phyloP scores from a whole-genome alignment of 2,329 filamentous ascomycete species.

The Pyrenophora graminea region DNA sequence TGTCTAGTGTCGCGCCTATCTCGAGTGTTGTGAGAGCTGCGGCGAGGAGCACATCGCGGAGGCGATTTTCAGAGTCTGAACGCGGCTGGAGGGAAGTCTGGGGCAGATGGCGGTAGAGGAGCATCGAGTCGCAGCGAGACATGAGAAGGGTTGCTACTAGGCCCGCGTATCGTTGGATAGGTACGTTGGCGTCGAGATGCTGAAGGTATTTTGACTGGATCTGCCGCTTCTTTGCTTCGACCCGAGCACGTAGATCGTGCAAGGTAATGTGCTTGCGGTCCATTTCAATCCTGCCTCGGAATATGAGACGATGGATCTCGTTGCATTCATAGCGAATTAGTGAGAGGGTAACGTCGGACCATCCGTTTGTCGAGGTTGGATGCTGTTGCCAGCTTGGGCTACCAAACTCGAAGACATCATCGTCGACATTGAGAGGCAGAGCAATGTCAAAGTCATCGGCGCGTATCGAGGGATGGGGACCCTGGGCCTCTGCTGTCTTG shows the following conservation, averaged over 20 bases:
- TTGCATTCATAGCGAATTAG: constrained; percentile 47
- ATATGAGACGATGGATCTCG: constrained; percentile 45
- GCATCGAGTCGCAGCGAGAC: constrained; percentile 47
- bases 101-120: constrained; percentile 45
- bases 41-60: constrained; percentile 44
- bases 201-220: constrained; percentile 43
- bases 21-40: constrained; percentile 45
- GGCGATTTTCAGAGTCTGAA: constrained; percentile 43
- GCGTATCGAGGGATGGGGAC: constrained; percentile 44
- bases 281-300: constrained; percentile 45
- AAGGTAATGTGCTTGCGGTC: constrained; percentile 44
- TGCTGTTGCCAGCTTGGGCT: constrained; percentile 42
- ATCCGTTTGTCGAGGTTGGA: constrained; percentile 35
- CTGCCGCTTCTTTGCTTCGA: constrained; percentile 42
- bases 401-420: constrained; percentile 46
- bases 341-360: constrained; percentile 43
- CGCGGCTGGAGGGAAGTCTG: constrained; percentile 41
- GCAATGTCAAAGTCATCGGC: constrained; percentile 46
- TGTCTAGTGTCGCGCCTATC: constrained; percentile 47
- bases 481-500: constrained; percentile 46
- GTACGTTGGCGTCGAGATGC: constrained; percentile 38
- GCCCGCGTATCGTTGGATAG: constrained; percentile 45
- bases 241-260: constrained; percentile 42
- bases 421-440: constrained; percentile 43
- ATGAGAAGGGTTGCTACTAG: constrained; percentile 45